A percentile compares a stretch with the other conserved stretches of the same genome.
These are phyloP conservation scores for Wickerhamiella slavikovae DNA, from an alignment of 805 yeast species.

Conservation along the genomic window DNA sequence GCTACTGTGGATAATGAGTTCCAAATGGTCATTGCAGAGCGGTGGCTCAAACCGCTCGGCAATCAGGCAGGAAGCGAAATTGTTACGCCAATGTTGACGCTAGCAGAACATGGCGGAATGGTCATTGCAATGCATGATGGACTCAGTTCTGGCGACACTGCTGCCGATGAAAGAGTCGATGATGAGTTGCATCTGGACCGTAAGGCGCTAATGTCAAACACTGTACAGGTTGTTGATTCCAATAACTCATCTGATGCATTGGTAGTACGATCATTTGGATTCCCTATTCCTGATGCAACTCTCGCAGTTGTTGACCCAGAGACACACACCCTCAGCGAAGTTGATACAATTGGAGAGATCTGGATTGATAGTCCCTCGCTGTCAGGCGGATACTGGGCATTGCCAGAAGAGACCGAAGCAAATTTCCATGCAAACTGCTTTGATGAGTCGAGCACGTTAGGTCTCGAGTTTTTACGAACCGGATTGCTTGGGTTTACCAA, in stretches of 20 bases:
- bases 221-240: conserved; percentile 43
- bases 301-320: conserved; percentile 91
- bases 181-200: conserved; percentile 58
- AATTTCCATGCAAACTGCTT: conserved; percentile 69
- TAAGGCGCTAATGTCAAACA: conserved; percentile 49
- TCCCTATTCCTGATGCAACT: conserved; percentile 84
- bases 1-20: conserved; percentile 85
- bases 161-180: conserved; percentile 40
- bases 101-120: conserved; percentile 92
- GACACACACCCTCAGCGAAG: conserved; percentile 49
- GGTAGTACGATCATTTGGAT: conserved; percentile 74
- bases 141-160: conserved; percentile 22
- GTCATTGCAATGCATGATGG: conserved; percentile 83
- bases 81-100: conserved; percentile 71
- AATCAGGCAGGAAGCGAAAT: conserved; percentile 54
- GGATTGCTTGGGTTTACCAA: conserved; percentile 77
- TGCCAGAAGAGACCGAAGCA: conserved; percentile 42
- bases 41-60: conserved; percentile 84
- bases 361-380: conserved; percentile 93
- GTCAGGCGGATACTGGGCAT: conserved; percentile 75
- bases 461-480: conserved; percentile 69
- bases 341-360: conserved; percentile 77
- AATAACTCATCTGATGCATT: conserved; percentile 24
- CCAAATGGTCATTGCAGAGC: conserved; percentile 64
- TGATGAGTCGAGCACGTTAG: conserved; percentile 48